Evolutionary conservation across 192 early-diverging fungal genomes (phyloP).

Genomic region (Kickxella alabastrina): DNA sequence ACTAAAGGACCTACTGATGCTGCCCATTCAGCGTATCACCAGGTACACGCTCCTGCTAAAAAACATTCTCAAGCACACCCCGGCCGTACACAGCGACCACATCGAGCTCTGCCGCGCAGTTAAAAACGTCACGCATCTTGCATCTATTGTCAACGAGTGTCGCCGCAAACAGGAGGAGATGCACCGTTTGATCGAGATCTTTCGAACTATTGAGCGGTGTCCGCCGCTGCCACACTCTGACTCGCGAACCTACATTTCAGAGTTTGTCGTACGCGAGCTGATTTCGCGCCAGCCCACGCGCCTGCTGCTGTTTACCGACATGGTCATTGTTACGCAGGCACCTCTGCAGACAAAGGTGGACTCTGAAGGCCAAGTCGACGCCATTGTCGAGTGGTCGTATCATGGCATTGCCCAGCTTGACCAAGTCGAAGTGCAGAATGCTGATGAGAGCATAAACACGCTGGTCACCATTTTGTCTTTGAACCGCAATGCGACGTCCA

Average conservation of each 20-base stretch:
- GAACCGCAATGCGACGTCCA: slow-evolving; percentile 21
- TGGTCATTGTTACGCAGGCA: slow-evolving; percentile 44
- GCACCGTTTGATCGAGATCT: slow-evolving; percentile 27
- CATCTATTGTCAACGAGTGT: slow-evolving; percentile 48
- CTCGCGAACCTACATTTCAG: slow-evolving; percentile 29
- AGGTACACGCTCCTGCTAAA: slow-evolving; percentile 51
- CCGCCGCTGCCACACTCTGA: slow-evolving; percentile 31
- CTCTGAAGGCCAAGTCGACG: slow-evolving; percentile 16
- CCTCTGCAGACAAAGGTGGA: slow-evolving; percentile 27
- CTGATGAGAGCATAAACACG: slow-evolving; percentile 42
- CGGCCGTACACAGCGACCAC: slow-evolving; percentile 46
- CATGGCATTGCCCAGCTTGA: slow-evolving; percentile 41
- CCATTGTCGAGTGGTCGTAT: slow-evolving; percentile 36
- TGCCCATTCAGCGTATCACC: slow-evolving; percentile 50
- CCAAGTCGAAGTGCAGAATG: slow-evolving; percentile 46
- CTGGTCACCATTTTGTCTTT: slow-evolving; percentile 48
- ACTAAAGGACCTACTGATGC: slow-evolving; percentile 48
- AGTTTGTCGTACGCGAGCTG: slow-evolving; percentile 43
- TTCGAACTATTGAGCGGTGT: slow-evolving; percentile 33
- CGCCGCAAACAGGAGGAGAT: slow-evolving; percentile 50
- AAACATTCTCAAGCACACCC: slow-evolving; percentile 48
- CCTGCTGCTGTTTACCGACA: slow-evolving; percentile 40
- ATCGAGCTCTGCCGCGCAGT: slow-evolving; percentile 48
- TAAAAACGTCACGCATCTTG: slow-evolving; percentile 47
- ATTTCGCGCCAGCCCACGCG: slow-evolving; percentile 45